phyloP scores from a whole-genome alignment of 2,329 filamentous ascomycete genomes.

The Passalora sequoiae region DNA sequence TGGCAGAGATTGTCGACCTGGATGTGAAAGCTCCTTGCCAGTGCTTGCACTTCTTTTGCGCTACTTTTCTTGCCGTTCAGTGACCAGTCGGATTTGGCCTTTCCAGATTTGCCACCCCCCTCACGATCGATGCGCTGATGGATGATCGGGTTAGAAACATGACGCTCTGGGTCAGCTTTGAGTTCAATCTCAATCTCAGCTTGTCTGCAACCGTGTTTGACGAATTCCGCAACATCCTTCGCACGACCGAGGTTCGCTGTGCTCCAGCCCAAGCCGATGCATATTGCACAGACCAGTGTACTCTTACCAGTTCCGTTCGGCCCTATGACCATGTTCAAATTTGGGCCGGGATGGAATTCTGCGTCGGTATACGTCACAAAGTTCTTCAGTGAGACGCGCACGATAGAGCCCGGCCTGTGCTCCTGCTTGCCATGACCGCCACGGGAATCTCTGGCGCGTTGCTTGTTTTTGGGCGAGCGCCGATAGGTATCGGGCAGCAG shows the following conservation, averaged over 20 bases:
- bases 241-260: constrained; percentile 80
- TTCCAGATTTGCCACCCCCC: constrained; percentile 40
- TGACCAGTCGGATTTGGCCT: constrained; percentile 70
- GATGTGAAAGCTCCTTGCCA: constrained; percentile 71
- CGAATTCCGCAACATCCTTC: constrained; percentile 78
- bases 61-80: constrained; percentile 61
- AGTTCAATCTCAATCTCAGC: constrained; percentile 90
- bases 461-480: constrained; percentile 27
- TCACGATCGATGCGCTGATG: constrained; percentile 72
- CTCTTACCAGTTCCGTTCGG: constrained; percentile 99
- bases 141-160: constrained; percentile 65
- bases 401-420: constrained; percentile 72
- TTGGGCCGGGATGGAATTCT: constrained; percentile 85
- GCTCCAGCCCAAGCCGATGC: constrained; percentile 80
- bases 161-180: constrained; percentile 54
- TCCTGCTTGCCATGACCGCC: constrained; percentile 13
- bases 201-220: constrained; percentile 77
- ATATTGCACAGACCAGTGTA: constrained; percentile 94
- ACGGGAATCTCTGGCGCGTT: constrained; percentile 9
- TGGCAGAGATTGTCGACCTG: constrained; percentile 98
- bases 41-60: constrained; percentile 59
- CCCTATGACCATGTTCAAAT: constrained; percentile 96
- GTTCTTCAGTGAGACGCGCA: constrained; percentile 77
- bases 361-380: constrained; percentile 94
- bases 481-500: constrained; percentile 34